Percentiles rank a stretch among this genome's conserved stretches.
Conservation (phyloP, 192 early-diverging fungal genomes). For the Entomortierella lignicola region DNA sequence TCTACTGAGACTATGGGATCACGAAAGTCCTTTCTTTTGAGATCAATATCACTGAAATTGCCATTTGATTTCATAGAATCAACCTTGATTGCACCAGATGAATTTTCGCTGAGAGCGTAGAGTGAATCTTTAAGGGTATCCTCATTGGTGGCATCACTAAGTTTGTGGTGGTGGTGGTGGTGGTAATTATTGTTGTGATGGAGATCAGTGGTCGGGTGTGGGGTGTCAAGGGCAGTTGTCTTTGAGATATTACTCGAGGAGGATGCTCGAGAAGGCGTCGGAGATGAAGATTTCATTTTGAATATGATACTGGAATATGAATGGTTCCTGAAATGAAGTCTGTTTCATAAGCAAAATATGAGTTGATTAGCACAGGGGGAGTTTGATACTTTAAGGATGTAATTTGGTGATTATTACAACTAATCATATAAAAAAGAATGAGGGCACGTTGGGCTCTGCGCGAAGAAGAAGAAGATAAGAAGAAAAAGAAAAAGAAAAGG, state of each 20-base stretch:
- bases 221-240: constrained; percentile 14
- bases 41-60: neutral
- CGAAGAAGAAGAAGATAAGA: no score
- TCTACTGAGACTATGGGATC: constrained; percentile 18
- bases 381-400: no score
- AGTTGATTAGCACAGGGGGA: no score
- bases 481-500: no score
- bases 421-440: no score
- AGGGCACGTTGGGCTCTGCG: no score
- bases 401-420: no score
- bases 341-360: no score
- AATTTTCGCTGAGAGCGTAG: neutral
- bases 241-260: constrained; percentile 19
- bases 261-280: constrained; percentile 13
- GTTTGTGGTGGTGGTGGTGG: constrained; percentile 6
- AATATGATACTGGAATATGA: neutral
- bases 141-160: neutral
- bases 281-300: constrained; percentile 10
- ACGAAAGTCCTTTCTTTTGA: neutral
- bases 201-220: constrained; percentile 2
- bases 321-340: neutral
- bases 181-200: neutral
- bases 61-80: constrained; percentile 7
- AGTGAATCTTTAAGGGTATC: constrained; percentile 3
- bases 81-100: constrained; percentile 17